Evolutionary conservation across 1,139 yeast species (phyloP).

Genomic region (Ogataea hybrid): DNA sequence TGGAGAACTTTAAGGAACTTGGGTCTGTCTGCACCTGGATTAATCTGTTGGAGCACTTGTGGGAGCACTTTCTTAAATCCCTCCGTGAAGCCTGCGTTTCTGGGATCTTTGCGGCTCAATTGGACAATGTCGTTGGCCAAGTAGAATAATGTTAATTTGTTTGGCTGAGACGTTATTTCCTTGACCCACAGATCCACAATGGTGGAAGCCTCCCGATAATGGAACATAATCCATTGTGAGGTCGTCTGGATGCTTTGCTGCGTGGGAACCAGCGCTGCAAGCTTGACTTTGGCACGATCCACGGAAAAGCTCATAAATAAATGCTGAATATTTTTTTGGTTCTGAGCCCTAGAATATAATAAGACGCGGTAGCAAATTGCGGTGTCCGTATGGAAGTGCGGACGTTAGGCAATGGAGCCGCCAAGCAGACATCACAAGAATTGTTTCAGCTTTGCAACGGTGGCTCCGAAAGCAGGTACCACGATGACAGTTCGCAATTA

Average conservation of each 20-base stretch:
- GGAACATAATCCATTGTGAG: slow-evolving; percentile 84
- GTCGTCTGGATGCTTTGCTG: slow-evolving; percentile 82
- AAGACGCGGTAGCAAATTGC: not conserved
- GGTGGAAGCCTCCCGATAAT: slow-evolving; percentile 61
- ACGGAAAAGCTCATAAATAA: slow-evolving; percentile 59
- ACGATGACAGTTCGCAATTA: no score
- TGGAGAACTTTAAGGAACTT: slow-evolving; percentile 62
- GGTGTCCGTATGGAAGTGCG: no score
- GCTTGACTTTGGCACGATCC: slow-evolving; percentile 54
- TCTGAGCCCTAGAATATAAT: slow-evolving; percentile 3
- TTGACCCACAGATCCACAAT: slow-evolving; percentile 64
- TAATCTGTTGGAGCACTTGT: slow-evolving; percentile 39
- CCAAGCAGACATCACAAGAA: no score
- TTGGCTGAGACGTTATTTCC: slow-evolving; percentile 36
- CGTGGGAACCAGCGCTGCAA: slow-evolving; percentile 65
- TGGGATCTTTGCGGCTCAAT: slow-evolving; percentile 67
- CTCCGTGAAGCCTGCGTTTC: slow-evolving; percentile 50
- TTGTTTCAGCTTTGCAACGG: no score
- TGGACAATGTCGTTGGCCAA: slow-evolving; percentile 84
- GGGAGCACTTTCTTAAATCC: slow-evolving; percentile 51
- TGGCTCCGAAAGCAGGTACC: no score
- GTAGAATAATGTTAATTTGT: slow-evolving; percentile 62
- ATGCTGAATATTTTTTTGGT: slow-evolving; percentile 2
- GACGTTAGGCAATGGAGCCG: no score
- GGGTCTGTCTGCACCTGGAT: slow-evolving; percentile 31